These are phyloP conservation scores for Rhodotorula sp. DNA, from an alignment of 1,284 basidiomycete genomes.

Conservation along the genomic window DNA sequence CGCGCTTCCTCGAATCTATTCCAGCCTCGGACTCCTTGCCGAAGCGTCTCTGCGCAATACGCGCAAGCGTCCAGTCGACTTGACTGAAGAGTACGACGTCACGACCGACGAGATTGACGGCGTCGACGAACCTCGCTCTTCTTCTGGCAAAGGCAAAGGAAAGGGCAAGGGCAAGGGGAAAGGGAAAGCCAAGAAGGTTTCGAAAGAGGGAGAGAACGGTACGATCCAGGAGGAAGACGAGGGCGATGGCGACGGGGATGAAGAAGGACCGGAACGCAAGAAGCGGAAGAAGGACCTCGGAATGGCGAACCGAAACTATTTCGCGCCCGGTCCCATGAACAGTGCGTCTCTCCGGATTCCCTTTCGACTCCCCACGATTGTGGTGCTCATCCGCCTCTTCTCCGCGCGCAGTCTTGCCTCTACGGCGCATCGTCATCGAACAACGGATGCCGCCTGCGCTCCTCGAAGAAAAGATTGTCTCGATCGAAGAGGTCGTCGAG, in stretches of 20 bases:
- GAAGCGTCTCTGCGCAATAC: conserved; percentile 87
- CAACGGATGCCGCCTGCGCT: conserved; percentile 55
- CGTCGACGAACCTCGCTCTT: background rate
- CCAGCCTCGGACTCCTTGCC: conserved; percentile 71
- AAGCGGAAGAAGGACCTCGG: conserved; percentile 55
- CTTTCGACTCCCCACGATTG: background rate
- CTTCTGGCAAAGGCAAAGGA: conserved; percentile 10
- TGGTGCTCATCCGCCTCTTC: background rate
- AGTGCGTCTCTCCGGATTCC: conserved; percentile 23
- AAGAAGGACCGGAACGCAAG: conserved; percentile 8
- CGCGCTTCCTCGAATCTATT: background rate
- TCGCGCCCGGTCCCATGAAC: conserved; percentile 71
- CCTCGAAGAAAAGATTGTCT: conserved; percentile 50
- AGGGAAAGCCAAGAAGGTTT: conserved; percentile 12
- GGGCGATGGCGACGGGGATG: conserved; percentile 1
- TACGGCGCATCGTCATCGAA: conserved; percentile 83
- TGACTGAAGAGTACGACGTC: conserved; percentile 38
- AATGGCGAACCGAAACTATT: conserved; percentile 82
- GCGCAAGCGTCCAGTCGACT: conserved; percentile 46
- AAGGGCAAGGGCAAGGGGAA: conserved; percentile 20
- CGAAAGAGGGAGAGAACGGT: conserved; percentile 4
- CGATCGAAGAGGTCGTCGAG: conserved; percentile 55
- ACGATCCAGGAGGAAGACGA: conserved; percentile 9
- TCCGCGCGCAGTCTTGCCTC: conserved; percentile 60
- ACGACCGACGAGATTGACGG: conserved; percentile 15